Evolutionary conservation across 306 rosid species (phyloP).

Genomic region (Coriaria nepalensis): DNA sequence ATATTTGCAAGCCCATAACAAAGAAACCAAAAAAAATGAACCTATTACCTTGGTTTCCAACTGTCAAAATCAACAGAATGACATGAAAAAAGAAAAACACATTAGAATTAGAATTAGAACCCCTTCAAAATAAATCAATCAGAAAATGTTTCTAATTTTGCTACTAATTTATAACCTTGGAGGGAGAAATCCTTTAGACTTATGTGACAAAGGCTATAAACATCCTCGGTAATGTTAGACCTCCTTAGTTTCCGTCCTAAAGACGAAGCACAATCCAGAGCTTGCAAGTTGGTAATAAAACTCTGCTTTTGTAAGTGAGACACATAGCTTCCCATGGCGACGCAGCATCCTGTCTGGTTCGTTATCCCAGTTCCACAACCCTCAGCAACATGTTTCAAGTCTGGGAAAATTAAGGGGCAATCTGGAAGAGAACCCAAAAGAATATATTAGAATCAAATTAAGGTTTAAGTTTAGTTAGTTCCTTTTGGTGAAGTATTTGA

Average conservation of each 20-base stretch:
- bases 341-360: conserved; percentile 63
- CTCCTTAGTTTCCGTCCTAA: conserved; percentile 61
- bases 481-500: no score
- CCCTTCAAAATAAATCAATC: neutral
- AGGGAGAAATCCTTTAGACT: conserved; percentile 92
- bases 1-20: neutral
- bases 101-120: conserved; percentile 24
- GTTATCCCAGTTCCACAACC: conserved; percentile 56
- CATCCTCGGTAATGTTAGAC: conserved; percentile 47
- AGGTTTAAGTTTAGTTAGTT: conserved; percentile 3
- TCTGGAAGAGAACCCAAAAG: conserved; percentile 30
- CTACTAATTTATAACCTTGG: conserved; percentile 44
- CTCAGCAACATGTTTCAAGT: conserved; percentile 41
- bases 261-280: conserved; percentile 79
- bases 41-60: conserved; percentile 74
- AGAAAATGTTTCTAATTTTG: conserved; percentile 1
- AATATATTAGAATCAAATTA: conserved; percentile 6
- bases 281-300: conserved; percentile 88
- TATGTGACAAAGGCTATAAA: conserved; percentile 68
- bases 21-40: neutral
- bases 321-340: conserved; percentile 72
- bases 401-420: conserved; percentile 77
- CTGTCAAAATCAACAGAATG: conserved; percentile 33
- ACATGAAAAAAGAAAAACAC: conserved; percentile 8
- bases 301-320: conserved; percentile 95